Conservation (phyloP, 1,139 yeast genomes). For the Nakaseomyces kungkrabaensis region DNA sequence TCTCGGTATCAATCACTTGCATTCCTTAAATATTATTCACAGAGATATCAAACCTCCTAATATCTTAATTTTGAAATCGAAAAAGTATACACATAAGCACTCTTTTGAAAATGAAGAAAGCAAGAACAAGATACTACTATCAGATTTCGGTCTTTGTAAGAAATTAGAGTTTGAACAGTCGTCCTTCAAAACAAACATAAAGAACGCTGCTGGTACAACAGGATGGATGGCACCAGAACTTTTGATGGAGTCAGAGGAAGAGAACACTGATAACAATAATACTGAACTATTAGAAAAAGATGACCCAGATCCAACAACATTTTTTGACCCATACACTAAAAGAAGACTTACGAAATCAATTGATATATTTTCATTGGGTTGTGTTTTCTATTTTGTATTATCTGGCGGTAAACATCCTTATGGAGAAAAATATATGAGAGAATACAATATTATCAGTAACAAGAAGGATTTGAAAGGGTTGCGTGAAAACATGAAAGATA, state of each 20-base stretch:
- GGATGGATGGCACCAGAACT: constrained; percentile 99
- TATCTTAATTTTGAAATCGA: constrained; percentile 72
- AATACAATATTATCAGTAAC: constrained; percentile 76
- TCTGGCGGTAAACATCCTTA: constrained; percentile 89
- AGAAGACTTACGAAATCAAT: constrained; percentile 80
- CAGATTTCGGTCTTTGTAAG: constrained; percentile 94
- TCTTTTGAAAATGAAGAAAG: constrained; percentile 16
- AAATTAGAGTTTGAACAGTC: constrained; percentile 86
- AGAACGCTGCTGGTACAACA: constrained; percentile 90
- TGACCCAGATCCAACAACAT: constrained; percentile 1
- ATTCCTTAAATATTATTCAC: constrained; percentile 85
- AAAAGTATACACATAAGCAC: constrained; percentile 25
- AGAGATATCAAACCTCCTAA: constrained; percentile 95
- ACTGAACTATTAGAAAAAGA: constrained; percentile 7
- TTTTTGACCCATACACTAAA: constrained; percentile 34
- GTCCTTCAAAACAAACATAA: constrained; percentile 84
- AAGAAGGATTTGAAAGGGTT: constrained; percentile 45
- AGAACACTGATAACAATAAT: constrained; percentile 4
- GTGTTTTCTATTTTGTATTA: constrained; percentile 81
- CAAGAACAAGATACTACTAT: constrained; percentile 61
- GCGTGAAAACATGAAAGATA: constrained; percentile 20
- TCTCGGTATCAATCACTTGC: constrained; percentile 78
- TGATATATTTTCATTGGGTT: constrained; percentile 89
- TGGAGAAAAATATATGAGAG: constrained; percentile 81
- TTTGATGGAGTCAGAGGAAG: constrained; percentile 25